phyloP scores from a whole-genome alignment of 2,329 filamentous ascomycete genomes.

The Stachybotrys chlorohalonatus region DNA sequence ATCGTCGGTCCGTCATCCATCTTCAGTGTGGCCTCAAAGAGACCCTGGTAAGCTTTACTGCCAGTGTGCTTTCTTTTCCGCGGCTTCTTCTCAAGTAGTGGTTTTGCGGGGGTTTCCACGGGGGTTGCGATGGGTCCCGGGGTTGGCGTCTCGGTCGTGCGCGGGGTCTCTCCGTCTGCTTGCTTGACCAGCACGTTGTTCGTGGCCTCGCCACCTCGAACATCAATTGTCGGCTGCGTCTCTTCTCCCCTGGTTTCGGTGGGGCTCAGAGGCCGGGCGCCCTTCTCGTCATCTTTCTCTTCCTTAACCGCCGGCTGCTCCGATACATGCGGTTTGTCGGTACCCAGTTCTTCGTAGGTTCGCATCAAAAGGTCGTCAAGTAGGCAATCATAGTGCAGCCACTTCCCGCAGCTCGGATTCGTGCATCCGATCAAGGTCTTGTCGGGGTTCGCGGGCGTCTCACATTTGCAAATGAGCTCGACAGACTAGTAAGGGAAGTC shows the following conservation, averaged over 20 bases:
- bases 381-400: slow-evolving; percentile 58
- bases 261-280: slow-evolving; percentile 38
- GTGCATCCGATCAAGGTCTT: slow-evolving; percentile 50
- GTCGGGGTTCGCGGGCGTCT: slow-evolving; percentile 52
- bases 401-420: slow-evolving; percentile 43
- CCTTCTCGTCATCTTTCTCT: slow-evolving; percentile 22
- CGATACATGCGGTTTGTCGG: slow-evolving; percentile 37
- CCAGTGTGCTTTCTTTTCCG: slow-evolving; percentile 28
- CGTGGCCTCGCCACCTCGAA: slow-evolving; percentile 35
- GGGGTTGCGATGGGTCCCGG: slow-evolving; percentile 15
- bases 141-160: slow-evolving; percentile 20
- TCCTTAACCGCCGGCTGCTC: slow-evolving; percentile 28
- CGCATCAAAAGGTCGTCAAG: slow-evolving; percentile 42
- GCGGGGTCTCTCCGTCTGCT: slow-evolving; percentile 17
- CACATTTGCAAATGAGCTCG: slow-evolving; percentile 48
- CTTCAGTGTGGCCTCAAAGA: slow-evolving; percentile 41
- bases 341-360: slow-evolving; percentile 40
- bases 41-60: slow-evolving; percentile 38
- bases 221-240: slow-evolving; percentile 42
- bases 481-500: slow-evolving; percentile 33
- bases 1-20: slow-evolving; percentile 37
- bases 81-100: slow-evolving; percentile 20
- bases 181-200: slow-evolving; percentile 29
- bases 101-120: slow-evolving; percentile 13
- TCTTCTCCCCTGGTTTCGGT: slow-evolving; percentile 40